Percentiles rank a stretch among this genome's conserved stretches.
Conservation (phyloP, 2,329 filamentous ascomycete genomes). For the Coniella lustricola region DNA sequence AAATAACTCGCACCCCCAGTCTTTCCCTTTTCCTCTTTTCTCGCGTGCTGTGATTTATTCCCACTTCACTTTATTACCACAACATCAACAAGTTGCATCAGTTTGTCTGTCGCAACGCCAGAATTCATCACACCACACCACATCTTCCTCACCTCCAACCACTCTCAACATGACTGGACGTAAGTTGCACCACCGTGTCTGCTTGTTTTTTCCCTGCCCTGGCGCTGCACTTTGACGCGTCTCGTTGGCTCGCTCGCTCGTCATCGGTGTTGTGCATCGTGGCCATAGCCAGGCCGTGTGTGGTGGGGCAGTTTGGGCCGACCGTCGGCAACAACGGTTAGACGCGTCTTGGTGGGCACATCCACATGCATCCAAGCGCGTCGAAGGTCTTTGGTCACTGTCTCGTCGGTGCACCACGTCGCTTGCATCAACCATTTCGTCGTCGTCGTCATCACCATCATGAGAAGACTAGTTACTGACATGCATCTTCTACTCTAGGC, state of each 20-base stretch:
- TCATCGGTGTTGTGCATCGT: conserved; percentile 2
- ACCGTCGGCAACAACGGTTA: conserved; percentile 4
- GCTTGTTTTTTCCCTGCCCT: background rate
- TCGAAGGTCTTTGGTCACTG: conserved; percentile 8
- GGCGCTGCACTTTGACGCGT: conserved; percentile 9
- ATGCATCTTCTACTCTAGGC: conserved; percentile 48
- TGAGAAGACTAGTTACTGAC: no score
- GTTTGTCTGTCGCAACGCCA: conserved; percentile 26
- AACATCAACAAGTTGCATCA: conserved; percentile 24
- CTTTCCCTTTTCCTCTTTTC: conserved; percentile 4
- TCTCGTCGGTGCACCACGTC: background rate
- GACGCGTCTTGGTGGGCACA: conserved; percentile 24
- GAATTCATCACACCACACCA: conserved; percentile 22
- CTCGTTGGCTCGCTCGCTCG: conserved; percentile 2
- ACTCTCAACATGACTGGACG: conserved; percentile 58
- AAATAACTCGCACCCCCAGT: conserved; percentile 6
- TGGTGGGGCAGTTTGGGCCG: conserved; percentile 18
- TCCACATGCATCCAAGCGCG: conserved; percentile 11
- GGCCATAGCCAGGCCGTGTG: conserved; percentile 8
- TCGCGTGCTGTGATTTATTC: conserved; percentile 1
- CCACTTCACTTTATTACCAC: conserved; percentile 19
- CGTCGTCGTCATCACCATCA: conserved; percentile 8
- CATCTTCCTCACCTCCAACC: conserved; percentile 18
- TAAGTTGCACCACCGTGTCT: conserved; percentile 19
- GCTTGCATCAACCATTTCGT: background rate